Percentiles rank a stretch among this genome's conserved stretches.
Evolutionary conservation across 1,284 basidiomycete species (phyloP).

Genomic region (Leccinum subspadiceum): DNA sequence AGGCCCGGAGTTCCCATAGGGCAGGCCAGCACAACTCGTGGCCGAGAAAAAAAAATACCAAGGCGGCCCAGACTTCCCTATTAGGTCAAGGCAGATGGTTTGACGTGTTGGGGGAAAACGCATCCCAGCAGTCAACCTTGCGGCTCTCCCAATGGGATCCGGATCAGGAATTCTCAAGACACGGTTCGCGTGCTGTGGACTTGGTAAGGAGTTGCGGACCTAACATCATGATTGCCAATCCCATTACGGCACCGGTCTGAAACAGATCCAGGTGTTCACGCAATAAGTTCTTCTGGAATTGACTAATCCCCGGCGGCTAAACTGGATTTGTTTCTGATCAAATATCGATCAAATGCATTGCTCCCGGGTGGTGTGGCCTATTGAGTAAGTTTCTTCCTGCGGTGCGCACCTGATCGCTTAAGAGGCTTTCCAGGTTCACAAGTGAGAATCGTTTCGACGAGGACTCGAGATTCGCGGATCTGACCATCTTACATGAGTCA

Average conservation of each 20-base stretch:
- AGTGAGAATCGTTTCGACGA: conserved; percentile 28
- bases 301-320: conserved; percentile 35
- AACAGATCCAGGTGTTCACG: conserved; percentile 23
- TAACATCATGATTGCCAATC: conserved; percentile 35
- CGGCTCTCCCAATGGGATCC: conserved; percentile 17
- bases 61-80: conserved; percentile 10
- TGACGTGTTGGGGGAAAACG: conserved; percentile 16
- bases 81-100: conserved; percentile 9
- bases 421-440: conserved; percentile 23
- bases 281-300: conserved; percentile 20
- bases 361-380: conserved; percentile 20
- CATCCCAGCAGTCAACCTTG: conserved; percentile 12
- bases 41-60: conserved; percentile 7
- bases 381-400: conserved; percentile 32
- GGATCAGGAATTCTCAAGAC: conserved; percentile 13
- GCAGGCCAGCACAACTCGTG: conserved; percentile 12
- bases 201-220: conserved; percentile 12
- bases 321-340: conserved; percentile 31
- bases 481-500: conserved; percentile 25
- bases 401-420: conserved; percentile 32
- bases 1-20: conserved; percentile 17
- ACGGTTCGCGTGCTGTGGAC: conserved; percentile 20
- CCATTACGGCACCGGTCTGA: conserved; percentile 32
- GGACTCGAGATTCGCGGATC: conserved; percentile 33
- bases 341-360: conserved; percentile 32